phyloP scores from a whole-genome alignment of 257 asterid genomes.

The Jasminum sambac region DNA sequence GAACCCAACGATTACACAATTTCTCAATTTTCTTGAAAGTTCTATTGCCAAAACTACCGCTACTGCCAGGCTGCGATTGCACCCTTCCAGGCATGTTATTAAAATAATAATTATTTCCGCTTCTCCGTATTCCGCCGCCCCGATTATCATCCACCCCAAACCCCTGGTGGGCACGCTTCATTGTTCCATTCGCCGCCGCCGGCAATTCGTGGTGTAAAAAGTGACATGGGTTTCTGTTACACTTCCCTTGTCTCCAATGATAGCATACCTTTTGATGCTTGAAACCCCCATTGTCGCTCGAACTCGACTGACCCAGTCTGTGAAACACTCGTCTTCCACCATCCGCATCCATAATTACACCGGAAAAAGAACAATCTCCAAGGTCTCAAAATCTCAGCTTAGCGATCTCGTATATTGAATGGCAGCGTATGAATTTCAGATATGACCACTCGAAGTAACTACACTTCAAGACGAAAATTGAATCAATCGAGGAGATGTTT shows the following conservation, averaged over 20 bases:
- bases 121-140: slow-evolving; percentile 66
- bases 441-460: slow-evolving; percentile 28
- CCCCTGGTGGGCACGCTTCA: slow-evolving; percentile 72
- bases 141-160: slow-evolving; percentile 58
- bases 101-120: slow-evolving; percentile 60
- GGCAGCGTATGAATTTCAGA: slow-evolving; percentile 12
- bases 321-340: slow-evolving; percentile 71
- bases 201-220: slow-evolving; percentile 73
- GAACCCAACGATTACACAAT: slow-evolving; percentile 66
- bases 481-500: neutral
- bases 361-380: neutral
- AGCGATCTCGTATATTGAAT: neutral
- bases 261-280: slow-evolving; percentile 71
- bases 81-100: slow-evolving; percentile 60
- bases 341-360: slow-evolving; percentile 62
- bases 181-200: slow-evolving; percentile 38
- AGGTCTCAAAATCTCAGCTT: neutral
- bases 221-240: slow-evolving; percentile 71
- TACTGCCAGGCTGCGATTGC: slow-evolving; percentile 44
- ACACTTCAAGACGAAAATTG: neutral
- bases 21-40: slow-evolving; percentile 55
- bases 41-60: slow-evolving; percentile 27
- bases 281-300: slow-evolving; percentile 35
- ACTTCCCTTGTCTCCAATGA: slow-evolving; percentile 87
- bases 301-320: slow-evolving; percentile 62